A percentile compares a stretch with the other conserved stretches of the same genome.
Conservation (phyloP, 192 early-diverging fungal species). For the Ramicandelaber brevisporus region DNA sequence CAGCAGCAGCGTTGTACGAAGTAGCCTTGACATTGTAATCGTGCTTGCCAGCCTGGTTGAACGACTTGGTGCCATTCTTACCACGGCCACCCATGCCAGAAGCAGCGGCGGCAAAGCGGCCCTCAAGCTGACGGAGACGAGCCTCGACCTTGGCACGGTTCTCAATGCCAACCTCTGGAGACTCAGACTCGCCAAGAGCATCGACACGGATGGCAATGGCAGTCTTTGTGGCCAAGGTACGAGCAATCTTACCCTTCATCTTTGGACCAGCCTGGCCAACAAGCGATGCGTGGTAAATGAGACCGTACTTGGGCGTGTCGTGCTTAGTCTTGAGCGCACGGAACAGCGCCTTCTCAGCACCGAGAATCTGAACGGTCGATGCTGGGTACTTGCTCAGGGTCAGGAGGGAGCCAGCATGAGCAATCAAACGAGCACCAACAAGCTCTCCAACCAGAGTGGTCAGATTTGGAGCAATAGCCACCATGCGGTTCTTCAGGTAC, state of each 20-base stretch:
- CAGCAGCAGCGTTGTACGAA: slow-evolving; percentile 21
- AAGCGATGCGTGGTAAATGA: slow-evolving; percentile 92
- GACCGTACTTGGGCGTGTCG: slow-evolving; percentile 95
- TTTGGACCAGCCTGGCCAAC: slow-evolving; percentile 91
- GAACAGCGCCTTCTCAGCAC: slow-evolving; percentile 99
- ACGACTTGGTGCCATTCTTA: slow-evolving; percentile 12
- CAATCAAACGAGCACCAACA: slow-evolving; percentile 91
- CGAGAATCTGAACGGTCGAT: slow-evolving; percentile 95
- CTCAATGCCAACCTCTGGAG: slow-evolving; percentile 63
- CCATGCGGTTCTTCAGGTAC: slow-evolving; percentile 95
- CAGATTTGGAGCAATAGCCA: slow-evolving; percentile 65
- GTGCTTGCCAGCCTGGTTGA: slow-evolving; percentile 15
- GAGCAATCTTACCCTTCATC: slow-evolving; percentile 95
- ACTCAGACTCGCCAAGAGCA: slow-evolving; percentile 60
- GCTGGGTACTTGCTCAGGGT: slow-evolving; percentile 96
- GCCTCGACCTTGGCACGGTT: slow-evolving; percentile 68
- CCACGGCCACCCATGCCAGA: slow-evolving; percentile 39
- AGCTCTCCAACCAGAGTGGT: slow-evolving; percentile 93
- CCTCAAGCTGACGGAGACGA: slow-evolving; percentile 74
- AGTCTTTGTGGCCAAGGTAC: slow-evolving; percentile 77
- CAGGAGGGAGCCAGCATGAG: slow-evolving; percentile 89
- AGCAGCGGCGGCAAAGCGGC: slow-evolving; percentile 34
- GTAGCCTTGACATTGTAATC: slow-evolving; percentile 18
- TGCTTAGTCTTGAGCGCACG: slow-evolving; percentile 96
- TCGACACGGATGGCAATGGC: slow-evolving; percentile 75